phyloP scores from a whole-genome alignment of 208 protist genomes.

The Acanthamoeba healyi region DNA sequence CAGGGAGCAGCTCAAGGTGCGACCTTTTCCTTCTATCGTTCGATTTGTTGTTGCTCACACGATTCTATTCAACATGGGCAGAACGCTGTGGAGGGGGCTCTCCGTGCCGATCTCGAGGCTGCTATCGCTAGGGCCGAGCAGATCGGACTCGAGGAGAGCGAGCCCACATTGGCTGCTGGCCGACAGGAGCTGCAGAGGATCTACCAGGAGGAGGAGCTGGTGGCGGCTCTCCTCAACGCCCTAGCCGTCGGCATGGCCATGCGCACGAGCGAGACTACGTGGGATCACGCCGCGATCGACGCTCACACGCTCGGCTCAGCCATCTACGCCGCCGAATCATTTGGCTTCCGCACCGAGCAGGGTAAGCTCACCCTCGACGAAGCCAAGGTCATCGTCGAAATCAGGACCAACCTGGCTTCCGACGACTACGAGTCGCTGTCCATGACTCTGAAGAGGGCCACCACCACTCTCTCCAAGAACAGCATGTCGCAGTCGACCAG shows the following conservation, averaged over 20 bases:
- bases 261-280: background rate
- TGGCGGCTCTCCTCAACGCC: background rate
- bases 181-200: slow-evolving; percentile 54
- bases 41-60: background rate
- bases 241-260: slow-evolving; percentile 35
- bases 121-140: slow-evolving; percentile 55
- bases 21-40: background rate
- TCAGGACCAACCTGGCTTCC: background rate
- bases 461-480: slow-evolving; percentile 16
- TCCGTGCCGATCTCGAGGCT: background rate
- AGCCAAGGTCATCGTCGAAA: slow-evolving; percentile 43
- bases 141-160: slow-evolving; percentile 21
- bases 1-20: background rate
- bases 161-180: background rate
- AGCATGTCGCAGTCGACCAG: slow-evolving; percentile 4
- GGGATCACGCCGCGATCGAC: slow-evolving; percentile 51
- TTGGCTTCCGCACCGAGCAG: slow-evolving; percentile 63
- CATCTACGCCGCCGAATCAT: background rate
- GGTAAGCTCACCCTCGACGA: slow-evolving; percentile 39
- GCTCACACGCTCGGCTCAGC: background rate
- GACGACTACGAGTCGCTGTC: slow-evolving; percentile 62
- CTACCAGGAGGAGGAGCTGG: slow-evolving; percentile 42
- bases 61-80: background rate
- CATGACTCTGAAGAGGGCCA: slow-evolving; percentile 29
- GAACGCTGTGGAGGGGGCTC: background rate